These are phyloP conservation scores for Mycosphaerella sp. DNA, from an alignment of 2,329 filamentous ascomycete species.

Conservation along the genomic window DNA sequence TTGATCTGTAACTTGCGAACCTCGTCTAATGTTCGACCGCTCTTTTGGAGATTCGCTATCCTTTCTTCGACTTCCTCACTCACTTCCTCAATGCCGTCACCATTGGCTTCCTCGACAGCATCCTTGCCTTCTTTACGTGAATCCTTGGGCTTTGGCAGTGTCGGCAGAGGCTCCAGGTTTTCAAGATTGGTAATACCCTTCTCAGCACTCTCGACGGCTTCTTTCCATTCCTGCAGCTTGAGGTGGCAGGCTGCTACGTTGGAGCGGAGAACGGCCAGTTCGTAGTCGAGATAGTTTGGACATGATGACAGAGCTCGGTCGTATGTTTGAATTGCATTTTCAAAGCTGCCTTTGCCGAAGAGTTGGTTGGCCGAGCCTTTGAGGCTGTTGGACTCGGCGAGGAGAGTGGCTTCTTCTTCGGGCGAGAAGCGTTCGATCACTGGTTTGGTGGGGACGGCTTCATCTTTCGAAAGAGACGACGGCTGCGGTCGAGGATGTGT, in stretches of 20 bases:
- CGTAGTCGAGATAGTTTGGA: constrained; percentile 80
- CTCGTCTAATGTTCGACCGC: constrained; percentile 49
- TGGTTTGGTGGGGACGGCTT: constrained; percentile 8
- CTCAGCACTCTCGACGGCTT: constrained; percentile 67
- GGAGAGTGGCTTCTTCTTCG: constrained; percentile 49
- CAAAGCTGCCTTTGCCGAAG: constrained; percentile 66
- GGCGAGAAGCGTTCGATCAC: constrained; percentile 34
- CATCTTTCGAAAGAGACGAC: neutral
- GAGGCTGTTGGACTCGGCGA: constrained; percentile 63
- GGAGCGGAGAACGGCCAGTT: constrained; percentile 76
- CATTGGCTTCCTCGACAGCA: constrained; percentile 26
- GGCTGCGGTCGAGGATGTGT: constrained; percentile 13
- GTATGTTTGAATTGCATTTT: constrained; percentile 74
- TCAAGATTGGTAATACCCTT: constrained; percentile 67
- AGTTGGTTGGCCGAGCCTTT: constrained; percentile 72
- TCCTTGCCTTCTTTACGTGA: constrained; percentile 21
- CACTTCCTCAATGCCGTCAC: constrained; percentile 46
- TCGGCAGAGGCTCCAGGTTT: constrained; percentile 46
- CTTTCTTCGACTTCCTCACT: constrained; percentile 40
- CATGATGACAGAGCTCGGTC: constrained; percentile 71
- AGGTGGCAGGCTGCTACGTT: constrained; percentile 88
- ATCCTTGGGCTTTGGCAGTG: constrained; percentile 22
- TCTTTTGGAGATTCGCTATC: constrained; percentile 39
- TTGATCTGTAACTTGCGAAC: constrained; percentile 74
- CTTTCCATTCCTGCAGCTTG: constrained; percentile 78